These are phyloP conservation scores for Ceratocystis huliohia DNA, from an alignment of 2,329 filamentous ascomycete genomes.

Conservation along the genomic window DNA sequence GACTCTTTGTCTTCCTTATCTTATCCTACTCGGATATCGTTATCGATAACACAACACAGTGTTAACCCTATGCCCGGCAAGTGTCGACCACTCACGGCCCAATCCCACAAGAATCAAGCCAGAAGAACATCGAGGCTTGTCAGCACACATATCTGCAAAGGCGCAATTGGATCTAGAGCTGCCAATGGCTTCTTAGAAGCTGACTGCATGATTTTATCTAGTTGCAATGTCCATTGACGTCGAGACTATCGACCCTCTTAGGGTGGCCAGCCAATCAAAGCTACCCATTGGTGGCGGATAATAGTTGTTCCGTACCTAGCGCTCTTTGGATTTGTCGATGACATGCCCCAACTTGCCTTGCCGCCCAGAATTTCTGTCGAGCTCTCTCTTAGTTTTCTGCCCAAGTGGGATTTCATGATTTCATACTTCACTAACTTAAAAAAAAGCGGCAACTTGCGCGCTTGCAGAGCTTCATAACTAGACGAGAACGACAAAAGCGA, in stretches of 20 bases:
- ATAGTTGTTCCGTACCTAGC: conserved; percentile 26
- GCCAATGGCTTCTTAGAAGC: no score
- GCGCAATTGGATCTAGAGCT: not conserved
- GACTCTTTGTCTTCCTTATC: not conserved
- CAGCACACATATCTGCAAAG: not conserved
- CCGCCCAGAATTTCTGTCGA: not conserved
- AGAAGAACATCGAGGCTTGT: no score
- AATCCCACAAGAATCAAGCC: not conserved
- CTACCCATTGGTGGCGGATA: conserved; percentile 23
- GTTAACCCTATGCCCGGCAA: not conserved
- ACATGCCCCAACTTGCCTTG: conserved; percentile 26
- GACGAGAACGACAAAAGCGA: not conserved
- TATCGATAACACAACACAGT: not conserved
- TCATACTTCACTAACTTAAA: not conserved
- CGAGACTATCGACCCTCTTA: not conserved
- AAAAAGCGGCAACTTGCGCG: conserved; percentile 1
- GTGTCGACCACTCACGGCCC: not conserved
- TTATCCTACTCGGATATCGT: not conserved
- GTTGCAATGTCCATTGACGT: not conserved
- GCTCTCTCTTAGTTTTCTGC: not conserved
- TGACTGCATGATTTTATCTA: not conserved
- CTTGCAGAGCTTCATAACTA: not conserved
- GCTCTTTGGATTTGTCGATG: conserved; percentile 29
- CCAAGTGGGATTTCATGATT: not conserved
- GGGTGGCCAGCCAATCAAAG: not conserved